These are phyloP conservation scores for Solanum virginianum DNA, from an alignment of 257 asterid genomes.

Conservation along the genomic window DNA sequence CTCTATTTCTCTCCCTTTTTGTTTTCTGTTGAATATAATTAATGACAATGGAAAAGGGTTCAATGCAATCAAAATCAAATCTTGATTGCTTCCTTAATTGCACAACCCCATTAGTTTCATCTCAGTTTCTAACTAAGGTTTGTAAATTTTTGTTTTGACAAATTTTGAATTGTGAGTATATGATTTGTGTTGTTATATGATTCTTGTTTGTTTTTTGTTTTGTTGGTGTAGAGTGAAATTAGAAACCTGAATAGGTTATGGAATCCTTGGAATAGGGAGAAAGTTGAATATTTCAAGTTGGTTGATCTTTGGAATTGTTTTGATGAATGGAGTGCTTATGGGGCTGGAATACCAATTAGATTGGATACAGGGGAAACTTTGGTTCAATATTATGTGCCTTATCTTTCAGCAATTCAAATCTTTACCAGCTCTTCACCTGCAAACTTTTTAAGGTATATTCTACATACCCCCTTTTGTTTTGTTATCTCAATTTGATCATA, in stretches of 20 bases:
- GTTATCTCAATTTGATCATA: not conserved
- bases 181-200: not conserved
- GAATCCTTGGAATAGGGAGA: constrained; percentile 89
- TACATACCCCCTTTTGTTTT: not conserved
- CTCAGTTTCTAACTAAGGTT: constrained; percentile 35
- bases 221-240: constrained; percentile 43
- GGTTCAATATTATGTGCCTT: constrained; percentile 83
- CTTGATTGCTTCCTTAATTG: constrained; percentile 28
- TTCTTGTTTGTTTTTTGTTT: not conserved
- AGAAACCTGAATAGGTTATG: constrained; percentile 81
- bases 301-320: constrained; percentile 81
- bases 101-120: constrained; percentile 28
- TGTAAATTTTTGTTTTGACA: not conserved
- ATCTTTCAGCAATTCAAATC: constrained; percentile 92
- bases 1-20: not conserved
- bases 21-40: not conserved
- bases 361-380: constrained; percentile 62
- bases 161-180: not conserved
- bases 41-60: constrained; percentile 22
- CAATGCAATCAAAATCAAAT: constrained; percentile 37
- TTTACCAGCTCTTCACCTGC: constrained; percentile 71
- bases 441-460: constrained; percentile 50
- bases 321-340: constrained; percentile 95
- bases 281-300: constrained; percentile 66
- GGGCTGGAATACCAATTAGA: constrained; percentile 71